A percentile compares a stretch with the other conserved stretches of the same genome.
Evolutionary conservation across 139 green algal species (phyloP).

Genomic region (Tetradesmus lagerheimii): DNA sequence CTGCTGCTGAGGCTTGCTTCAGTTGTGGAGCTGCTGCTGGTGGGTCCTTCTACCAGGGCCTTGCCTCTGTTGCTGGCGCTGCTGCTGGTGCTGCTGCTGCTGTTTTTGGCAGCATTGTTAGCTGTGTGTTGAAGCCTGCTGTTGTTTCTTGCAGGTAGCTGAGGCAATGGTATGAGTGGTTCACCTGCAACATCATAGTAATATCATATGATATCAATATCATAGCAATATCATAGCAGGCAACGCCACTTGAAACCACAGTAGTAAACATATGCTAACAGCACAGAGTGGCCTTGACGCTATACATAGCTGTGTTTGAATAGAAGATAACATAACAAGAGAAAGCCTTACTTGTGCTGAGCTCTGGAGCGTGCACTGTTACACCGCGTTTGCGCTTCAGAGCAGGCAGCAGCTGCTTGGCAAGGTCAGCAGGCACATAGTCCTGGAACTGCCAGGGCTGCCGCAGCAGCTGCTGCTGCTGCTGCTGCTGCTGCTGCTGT

Average conservation of each 20-base stretch:
- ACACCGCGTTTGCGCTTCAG: background rate
- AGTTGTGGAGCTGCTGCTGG: slow-evolving; percentile 16
- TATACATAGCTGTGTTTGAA: too few relatives aligned
- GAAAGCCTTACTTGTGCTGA: background rate
- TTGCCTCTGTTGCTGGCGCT: background rate
- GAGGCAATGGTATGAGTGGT: background rate
- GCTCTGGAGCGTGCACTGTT: background rate
- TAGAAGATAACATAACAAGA: background rate
- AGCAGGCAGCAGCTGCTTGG: background rate
- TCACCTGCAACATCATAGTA: background rate
- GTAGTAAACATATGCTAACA: background rate
- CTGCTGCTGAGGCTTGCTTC: slow-evolving; percentile 10
- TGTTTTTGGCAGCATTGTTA: background rate
- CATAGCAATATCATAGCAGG: background rate
- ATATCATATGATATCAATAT: background rate
- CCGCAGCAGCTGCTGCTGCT: slow-evolving; percentile 7
- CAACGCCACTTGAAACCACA: background rate
- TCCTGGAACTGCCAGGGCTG: slow-evolving; percentile 8
- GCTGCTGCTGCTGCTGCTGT: background rate
- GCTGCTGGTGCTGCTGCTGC: slow-evolving; percentile 18
- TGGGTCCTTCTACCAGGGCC: background rate
- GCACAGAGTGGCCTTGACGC: too few relatives aligned
- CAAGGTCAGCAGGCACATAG: background rate
- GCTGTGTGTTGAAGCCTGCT: background rate
- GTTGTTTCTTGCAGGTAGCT: background rate